Percentiles rank a stretch among this genome's conserved stretches.
phyloP scores from a whole-genome alignment of 1,284 basidiomycete species.

The Ganoderma lingzhi region DNA sequence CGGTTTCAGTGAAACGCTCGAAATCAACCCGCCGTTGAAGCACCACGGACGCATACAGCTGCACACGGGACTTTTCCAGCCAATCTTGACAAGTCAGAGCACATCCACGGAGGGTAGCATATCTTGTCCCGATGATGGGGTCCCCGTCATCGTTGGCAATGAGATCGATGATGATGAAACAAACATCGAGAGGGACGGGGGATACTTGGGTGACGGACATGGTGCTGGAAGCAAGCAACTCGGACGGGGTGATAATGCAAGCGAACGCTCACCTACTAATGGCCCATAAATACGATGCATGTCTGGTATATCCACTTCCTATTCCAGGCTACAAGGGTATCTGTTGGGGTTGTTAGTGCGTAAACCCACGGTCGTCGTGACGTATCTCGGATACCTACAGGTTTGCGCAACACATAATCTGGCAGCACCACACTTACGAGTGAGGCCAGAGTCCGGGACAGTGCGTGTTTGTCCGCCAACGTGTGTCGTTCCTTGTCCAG shows the following conservation, averaged over 20 bases:
- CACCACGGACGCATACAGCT: background rate
- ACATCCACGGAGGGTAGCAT: background rate
- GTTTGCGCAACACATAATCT: background rate
- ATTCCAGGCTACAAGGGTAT: background rate
- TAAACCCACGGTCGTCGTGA: background rate
- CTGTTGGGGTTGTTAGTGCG: background rate
- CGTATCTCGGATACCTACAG: background rate
- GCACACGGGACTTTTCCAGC: background rate
- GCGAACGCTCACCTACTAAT: background rate
- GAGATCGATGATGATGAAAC: background rate
- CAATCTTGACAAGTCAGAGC: background rate
- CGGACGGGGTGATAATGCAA: background rate
- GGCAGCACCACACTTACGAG: no score
- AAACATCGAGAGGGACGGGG: background rate
- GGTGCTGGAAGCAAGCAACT: background rate
- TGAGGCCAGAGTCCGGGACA: no score
- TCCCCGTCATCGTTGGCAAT: background rate
- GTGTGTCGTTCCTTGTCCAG: no score
- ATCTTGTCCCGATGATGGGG: background rate
- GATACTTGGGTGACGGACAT: background rate
- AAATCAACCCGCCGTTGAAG: background rate
- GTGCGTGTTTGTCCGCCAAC: no score
- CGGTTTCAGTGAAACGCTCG: background rate
- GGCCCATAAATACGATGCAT: background rate
- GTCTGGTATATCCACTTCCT: background rate